Evolutionary conservation across 2,329 filamentous ascomycete genomes (phyloP).

Genomic region (Phyllosticta ampelicida): DNA sequence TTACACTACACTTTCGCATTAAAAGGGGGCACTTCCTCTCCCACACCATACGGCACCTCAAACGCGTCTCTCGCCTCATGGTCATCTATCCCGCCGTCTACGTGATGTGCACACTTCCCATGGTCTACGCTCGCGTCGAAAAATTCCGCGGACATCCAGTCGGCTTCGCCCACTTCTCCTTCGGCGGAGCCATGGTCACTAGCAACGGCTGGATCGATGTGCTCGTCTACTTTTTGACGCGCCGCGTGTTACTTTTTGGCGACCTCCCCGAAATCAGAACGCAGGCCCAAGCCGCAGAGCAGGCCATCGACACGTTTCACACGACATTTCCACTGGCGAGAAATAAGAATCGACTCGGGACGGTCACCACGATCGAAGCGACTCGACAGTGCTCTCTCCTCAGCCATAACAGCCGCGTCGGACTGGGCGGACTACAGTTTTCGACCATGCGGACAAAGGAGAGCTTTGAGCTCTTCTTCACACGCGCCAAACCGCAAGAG

Average conservation of each 20-base stretch:
- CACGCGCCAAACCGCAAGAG: neutral
- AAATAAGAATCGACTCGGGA: constrained; percentile 31
- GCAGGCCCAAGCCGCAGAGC: constrained; percentile 15
- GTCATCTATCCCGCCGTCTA: constrained; percentile 60
- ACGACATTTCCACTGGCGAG: constrained; percentile 18
- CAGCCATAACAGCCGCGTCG: constrained; percentile 18
- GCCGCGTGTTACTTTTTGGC: constrained; percentile 44
- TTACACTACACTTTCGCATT: constrained; percentile 29
- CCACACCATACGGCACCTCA: constrained; percentile 9
- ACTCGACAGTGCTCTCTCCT: neutral
- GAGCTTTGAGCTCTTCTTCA: constrained; percentile 1
- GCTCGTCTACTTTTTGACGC: constrained; percentile 47
- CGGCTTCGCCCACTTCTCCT: constrained; percentile 37
- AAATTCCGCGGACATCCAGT: constrained; percentile 44
- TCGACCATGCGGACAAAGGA: neutral
- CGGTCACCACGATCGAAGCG: constrained; percentile 34
- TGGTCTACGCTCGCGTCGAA: constrained; percentile 53
- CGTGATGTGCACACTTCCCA: constrained; percentile 55
- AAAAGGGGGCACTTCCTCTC: constrained; percentile 23
- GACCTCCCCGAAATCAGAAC: constrained; percentile 30
- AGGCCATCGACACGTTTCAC: constrained; percentile 25
- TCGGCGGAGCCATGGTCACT: constrained; percentile 46
- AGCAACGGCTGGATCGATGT: constrained; percentile 50
- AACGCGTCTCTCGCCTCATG: constrained; percentile 38
- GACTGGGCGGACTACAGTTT: constrained; percentile 6